A percentile compares a stretch with the other conserved stretches of the same genome.
Evolutionary conservation across 2,329 filamentous ascomycete species (phyloP).

Genomic region (Falciphora oryzae): DNA sequence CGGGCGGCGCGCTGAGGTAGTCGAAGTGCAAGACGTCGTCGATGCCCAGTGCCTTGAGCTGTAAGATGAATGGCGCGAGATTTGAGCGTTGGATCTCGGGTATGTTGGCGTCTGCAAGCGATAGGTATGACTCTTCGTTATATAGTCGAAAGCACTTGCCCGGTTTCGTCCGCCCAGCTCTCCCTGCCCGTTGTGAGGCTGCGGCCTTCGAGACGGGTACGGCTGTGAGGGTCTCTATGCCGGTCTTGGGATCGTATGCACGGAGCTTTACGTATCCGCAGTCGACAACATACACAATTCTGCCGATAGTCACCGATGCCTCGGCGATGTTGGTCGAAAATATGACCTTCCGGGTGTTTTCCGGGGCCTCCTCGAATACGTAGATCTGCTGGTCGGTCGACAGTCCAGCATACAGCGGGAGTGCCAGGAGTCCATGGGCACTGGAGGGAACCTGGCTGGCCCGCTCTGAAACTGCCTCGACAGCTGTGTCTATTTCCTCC

Average conservation of each 20-base stretch:
- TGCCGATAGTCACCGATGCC: constrained; percentile 89
- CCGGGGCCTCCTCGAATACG: constrained; percentile 78
- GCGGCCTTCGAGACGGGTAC: constrained; percentile 85
- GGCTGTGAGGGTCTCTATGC: constrained; percentile 81
- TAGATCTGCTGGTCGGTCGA: constrained; percentile 91
- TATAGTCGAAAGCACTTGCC: constrained; percentile 95
- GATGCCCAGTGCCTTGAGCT: constrained; percentile 91
- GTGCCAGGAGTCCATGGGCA: constrained; percentile 54
- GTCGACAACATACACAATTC: constrained; percentile 87
- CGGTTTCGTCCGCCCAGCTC: constrained; percentile 80
- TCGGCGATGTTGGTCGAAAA: constrained; percentile 95
- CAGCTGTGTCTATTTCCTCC: constrained; percentile 81
- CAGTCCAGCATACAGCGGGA: constrained; percentile 86
- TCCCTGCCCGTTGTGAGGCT: constrained; percentile 83
- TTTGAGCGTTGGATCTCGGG: constrained; percentile 93
- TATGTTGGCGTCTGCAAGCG: constrained; percentile 64
- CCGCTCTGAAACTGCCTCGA: constrained; percentile 74
- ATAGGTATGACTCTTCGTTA: constrained; percentile 65
- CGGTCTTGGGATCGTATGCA: constrained; percentile 75
- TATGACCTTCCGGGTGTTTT: constrained; percentile 83
- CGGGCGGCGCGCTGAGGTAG: constrained; percentile 79
- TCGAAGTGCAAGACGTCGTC: constrained; percentile 91
- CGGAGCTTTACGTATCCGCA: constrained; percentile 86
- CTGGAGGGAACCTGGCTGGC: constrained; percentile 56
- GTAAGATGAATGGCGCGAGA: constrained; percentile 78